Evolutionary conservation across 2,329 filamentous ascomycete genomes (phyloP), one percentile per base, ranked within the genome.

Genomic region (Pseudohalonectria lignicola): DNA sequence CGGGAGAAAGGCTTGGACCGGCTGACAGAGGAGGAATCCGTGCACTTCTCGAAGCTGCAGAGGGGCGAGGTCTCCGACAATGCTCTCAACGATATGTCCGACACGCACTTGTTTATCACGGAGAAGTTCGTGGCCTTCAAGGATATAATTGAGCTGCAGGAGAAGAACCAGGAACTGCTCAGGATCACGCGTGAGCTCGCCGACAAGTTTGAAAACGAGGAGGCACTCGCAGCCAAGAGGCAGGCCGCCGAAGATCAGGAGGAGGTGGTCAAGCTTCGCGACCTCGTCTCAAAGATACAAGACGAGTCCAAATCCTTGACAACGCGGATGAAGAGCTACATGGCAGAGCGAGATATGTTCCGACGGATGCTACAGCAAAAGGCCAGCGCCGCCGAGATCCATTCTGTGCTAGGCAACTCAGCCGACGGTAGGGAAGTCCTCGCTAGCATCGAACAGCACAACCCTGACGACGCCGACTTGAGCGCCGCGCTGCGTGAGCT

Each of bases 321-420:
- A 31, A 78, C 82, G 21, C 85, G 88, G 41, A 84, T 87, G 45
- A 86, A 94, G 64, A 94, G 86, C 56, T 94, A 94, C 57, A 86
- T 92, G 55, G 86, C 87, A 50, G 92, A 98, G 62, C 81, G 92
- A 44, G 90, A 98, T 55, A 95, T 95, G 76, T 96, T 95, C 79
- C 80, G 90, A 17, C 86, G 88, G 37, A 88, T 96, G 67, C 74
- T 95, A 21, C 84, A 90, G 47, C 84, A 92, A 44, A 59, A 79
- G 62, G 55, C 68, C 53, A 52, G 72, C 53, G 54, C 74, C 55
- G 68, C 64, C 11, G 81, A 87, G 43, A 66, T 82, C 31, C 71
- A 74, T 13, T 79, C 79, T 2, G 68, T 79, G 36, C 79, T 93
- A 52, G 85, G 82, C 2, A 77, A 80, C 48, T 84, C 83, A 15